Evolutionary conservation across 192 early-diverging fungal genomes (phyloP).

Genomic region (Phlyctochytrium bullatum): DNA sequence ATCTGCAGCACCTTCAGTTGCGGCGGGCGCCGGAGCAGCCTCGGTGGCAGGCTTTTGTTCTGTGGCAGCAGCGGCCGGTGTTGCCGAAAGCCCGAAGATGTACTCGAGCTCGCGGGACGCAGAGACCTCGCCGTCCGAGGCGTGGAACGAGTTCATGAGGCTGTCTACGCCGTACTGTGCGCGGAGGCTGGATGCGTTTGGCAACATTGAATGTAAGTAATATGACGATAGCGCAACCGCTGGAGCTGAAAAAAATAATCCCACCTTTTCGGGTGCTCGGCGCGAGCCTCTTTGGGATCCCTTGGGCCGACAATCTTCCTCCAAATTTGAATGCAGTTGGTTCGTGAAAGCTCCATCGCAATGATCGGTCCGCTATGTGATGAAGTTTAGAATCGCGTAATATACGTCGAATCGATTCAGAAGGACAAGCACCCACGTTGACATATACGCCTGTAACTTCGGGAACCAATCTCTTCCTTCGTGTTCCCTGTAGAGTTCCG

Average conservation of each 20-base stretch:
- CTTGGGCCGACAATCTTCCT: conserved; percentile 55
- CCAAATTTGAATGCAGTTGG: conserved; percentile 49
- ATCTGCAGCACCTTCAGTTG: background rate
- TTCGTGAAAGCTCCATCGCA: conserved; percentile 47
- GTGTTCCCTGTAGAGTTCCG: conserved; percentile 55
- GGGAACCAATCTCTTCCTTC: conserved; percentile 48
- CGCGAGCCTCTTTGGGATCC: conserved; percentile 42
- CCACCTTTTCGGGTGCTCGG: conserved; percentile 49
- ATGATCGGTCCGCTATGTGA: conserved; percentile 44
- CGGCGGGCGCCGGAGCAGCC: conserved; percentile 1
- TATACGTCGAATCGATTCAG: background rate
- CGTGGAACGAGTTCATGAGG: conserved; percentile 56
- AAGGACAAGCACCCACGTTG: conserved; percentile 34
- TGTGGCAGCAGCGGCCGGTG: conserved; percentile 12
- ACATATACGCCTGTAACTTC: conserved; percentile 43
- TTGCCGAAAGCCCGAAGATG: conserved; percentile 44
- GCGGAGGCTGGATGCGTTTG: conserved; percentile 36
- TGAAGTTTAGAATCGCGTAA: background rate
- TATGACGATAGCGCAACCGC: too few relatives aligned
- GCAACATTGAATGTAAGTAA: conserved; percentile 3
- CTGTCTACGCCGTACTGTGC: conserved; percentile 54
- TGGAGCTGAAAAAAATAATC: conserved; percentile 10
- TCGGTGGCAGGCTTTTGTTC: conserved; percentile 36
- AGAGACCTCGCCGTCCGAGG: conserved; percentile 39
- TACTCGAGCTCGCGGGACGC: conserved; percentile 44